Evolutionary conservation across 2,329 filamentous ascomycete genomes (phyloP).

Genomic region (Fusarium nygamai): DNA sequence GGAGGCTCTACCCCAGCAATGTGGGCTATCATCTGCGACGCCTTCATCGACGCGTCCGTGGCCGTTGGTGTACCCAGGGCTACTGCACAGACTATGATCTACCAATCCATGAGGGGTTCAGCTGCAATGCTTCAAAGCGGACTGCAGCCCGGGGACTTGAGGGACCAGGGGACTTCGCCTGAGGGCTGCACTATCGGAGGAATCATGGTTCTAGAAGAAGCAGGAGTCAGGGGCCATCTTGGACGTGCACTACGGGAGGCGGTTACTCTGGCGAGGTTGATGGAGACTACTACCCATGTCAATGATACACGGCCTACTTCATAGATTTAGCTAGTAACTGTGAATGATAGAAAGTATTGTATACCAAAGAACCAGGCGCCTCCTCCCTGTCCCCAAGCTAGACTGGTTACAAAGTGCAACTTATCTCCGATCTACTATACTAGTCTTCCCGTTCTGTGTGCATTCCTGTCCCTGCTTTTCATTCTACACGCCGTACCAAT

Average conservation of each 20-base stretch:
- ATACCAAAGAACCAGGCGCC: not conserved
- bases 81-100: slow-evolving; percentile 66
- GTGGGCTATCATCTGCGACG: slow-evolving; percentile 66
- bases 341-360: not conserved
- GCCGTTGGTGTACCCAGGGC: slow-evolving; percentile 67
- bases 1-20: slow-evolving; percentile 70
- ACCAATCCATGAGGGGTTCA: slow-evolving; percentile 68
- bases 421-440: not conserved
- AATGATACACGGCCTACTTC: slow-evolving; percentile 49
- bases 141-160: slow-evolving; percentile 65
- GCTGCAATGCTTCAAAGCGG: slow-evolving; percentile 62
- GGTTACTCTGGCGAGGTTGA: slow-evolving; percentile 56
- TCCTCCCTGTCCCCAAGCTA: fast-evolving
- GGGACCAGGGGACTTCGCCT: slow-evolving; percentile 67
- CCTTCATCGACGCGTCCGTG: slow-evolving; percentile 67
- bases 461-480: not conserved
- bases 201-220: slow-evolving; percentile 68
- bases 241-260: slow-evolving; percentile 57
- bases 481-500: not conserved
- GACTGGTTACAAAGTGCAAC: not conserved
- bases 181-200: slow-evolving; percentile 70
- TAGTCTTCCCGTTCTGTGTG: not conserved
- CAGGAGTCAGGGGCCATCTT: slow-evolving; percentile 57
- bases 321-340: not conserved
- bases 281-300: slow-evolving; percentile 52